These are phyloP conservation scores for Microbotryomycetes sp. DNA, from an alignment of 1,284 basidiomycete genomes.

Conservation along the genomic window DNA sequence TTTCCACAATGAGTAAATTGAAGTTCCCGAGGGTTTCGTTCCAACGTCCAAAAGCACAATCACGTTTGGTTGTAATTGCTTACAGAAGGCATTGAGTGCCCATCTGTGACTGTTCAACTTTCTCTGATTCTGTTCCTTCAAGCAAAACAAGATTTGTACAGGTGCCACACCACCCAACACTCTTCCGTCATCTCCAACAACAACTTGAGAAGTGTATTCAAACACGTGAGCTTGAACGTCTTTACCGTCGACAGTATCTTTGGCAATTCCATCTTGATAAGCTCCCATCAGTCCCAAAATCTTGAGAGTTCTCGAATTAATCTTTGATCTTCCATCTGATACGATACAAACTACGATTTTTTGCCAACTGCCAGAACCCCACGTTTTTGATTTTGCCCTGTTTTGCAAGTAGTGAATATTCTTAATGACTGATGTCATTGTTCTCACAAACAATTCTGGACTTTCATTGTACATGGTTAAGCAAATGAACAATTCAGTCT, in stretches of 20 bases:
- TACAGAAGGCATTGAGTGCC: conserved; percentile 46
- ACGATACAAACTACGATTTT: conserved; percentile 87
- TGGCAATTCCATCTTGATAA: conserved; percentile 46
- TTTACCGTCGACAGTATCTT: conserved; percentile 36
- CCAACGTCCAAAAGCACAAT: conserved; percentile 92
- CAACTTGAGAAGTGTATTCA: conserved; percentile 28
- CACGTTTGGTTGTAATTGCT: conserved; percentile 61
- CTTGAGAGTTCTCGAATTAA: conserved; percentile 77
- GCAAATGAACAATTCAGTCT: conserved; percentile 69
- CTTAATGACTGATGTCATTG: conserved; percentile 83
- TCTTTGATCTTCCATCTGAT: conserved; percentile 71
- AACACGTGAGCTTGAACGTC: conserved; percentile 18
- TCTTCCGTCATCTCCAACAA: conserved; percentile 15
- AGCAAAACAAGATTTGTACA: conserved; percentile 43
- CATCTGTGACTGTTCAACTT: conserved; percentile 39
- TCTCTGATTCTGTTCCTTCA: conserved; percentile 41
- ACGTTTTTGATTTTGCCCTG: conserved; percentile 75
- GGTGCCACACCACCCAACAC: conserved; percentile 35
- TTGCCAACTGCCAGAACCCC: conserved; percentile 96
- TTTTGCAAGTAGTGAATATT: conserved; percentile 66
- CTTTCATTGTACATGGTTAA: conserved; percentile 65
- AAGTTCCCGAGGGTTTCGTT: conserved; percentile 79
- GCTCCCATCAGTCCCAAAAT: conserved; percentile 64
- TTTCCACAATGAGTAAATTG: conserved; percentile 95
- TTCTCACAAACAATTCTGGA: conserved; percentile 64